Evolutionary conservation across 768 basidiomycete species (phyloP), one percentile per base, ranked within the genome.

Genomic region (Obba rivulosa): DNA sequence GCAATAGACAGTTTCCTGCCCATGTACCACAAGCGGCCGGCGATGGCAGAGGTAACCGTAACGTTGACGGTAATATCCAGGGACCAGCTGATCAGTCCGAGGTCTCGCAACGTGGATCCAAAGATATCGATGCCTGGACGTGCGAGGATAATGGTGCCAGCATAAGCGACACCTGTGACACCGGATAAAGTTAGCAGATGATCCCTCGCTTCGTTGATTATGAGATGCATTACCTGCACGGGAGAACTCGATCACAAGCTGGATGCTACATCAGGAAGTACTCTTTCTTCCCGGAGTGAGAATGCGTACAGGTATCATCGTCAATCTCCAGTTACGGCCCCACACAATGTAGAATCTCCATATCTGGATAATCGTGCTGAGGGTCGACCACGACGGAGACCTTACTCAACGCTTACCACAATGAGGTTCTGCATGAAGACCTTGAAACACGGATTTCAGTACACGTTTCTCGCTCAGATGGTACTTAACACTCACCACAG

Each of bases 321-420:
- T 34, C 2, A 62, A 28, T 21, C 43, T 59, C 60, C 60, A 62
- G 41, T 56, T 51, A 20, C 47, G 51, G 31, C 45, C 43, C 20
- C 51, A 62, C 28, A 62, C 61, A 24, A 59, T 18, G 36, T 62
- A 59, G 20, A 62, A 50, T 4, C 60, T 49, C 60, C 60, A 62
- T 4, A 50, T 50, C 49, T 50, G 38, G 7, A 31, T 5, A 5
- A 31, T 7, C 5, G 28, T 13, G 13, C 28, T 31, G 7, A 31
- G 13, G 13, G 7, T 7, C 28, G 13, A 31, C 13, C 13, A 13
- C n/a, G 24, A 34, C 28, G 23, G 24, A 11, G 9, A 28, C 34
- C 13, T 31, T 31, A 34, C 34, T 8, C 22, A 18, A 13, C 28
- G 5, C 28, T 31, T 31, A 31, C 28, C 7, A 31, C 28, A 31